These are phyloP conservation scores for Arabis hirsuta DNA, from an alignment of 345 rosid genomes.

Conservation along the genomic window DNA sequence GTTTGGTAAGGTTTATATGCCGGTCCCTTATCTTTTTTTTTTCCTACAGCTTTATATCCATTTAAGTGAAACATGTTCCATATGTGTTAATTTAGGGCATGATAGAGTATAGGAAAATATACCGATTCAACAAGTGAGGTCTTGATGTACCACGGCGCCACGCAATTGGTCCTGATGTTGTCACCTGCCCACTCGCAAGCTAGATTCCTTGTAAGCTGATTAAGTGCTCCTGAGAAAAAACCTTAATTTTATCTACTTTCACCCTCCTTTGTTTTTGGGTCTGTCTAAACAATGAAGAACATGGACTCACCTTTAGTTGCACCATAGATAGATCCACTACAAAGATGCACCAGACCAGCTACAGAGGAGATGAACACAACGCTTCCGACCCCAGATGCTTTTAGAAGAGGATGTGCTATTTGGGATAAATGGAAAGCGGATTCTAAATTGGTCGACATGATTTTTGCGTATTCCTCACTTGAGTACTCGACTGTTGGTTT, in stretches of 20 bases:
- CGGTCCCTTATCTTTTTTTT: background rate
- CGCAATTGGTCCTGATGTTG: constrained; percentile 77
- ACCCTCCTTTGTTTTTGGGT: background rate
- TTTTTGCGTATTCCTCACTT: constrained; percentile 59
- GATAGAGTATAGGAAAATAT: constrained; percentile 29
- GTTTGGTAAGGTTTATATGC: background rate
- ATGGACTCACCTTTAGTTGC: constrained; percentile 66
- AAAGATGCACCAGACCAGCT: constrained; percentile 52
- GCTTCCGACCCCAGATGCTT: constrained; percentile 80
- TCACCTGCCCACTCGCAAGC: constrained; percentile 96
- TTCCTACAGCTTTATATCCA: background rate
- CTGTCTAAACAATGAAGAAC: background rate
- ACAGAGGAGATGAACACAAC: constrained; percentile 91
- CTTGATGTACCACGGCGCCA: constrained; percentile 86
- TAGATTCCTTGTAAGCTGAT: constrained; percentile 77
- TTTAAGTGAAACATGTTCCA: constrained; percentile 13
- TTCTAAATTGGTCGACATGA: constrained; percentile 76
- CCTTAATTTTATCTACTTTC: background rate
- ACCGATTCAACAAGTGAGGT: constrained; percentile 81
- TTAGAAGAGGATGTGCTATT: constrained; percentile 81
- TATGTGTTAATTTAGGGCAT: background rate
- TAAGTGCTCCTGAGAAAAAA: constrained; percentile 63
- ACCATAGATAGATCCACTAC: constrained; percentile 73
- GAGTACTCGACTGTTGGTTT: constrained; percentile 77
- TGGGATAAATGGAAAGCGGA: constrained; percentile 81